Evolutionary conservation across 768 basidiomycete genomes (phyloP).

Genomic region (Pleurotus salmoneostramineus): DNA sequence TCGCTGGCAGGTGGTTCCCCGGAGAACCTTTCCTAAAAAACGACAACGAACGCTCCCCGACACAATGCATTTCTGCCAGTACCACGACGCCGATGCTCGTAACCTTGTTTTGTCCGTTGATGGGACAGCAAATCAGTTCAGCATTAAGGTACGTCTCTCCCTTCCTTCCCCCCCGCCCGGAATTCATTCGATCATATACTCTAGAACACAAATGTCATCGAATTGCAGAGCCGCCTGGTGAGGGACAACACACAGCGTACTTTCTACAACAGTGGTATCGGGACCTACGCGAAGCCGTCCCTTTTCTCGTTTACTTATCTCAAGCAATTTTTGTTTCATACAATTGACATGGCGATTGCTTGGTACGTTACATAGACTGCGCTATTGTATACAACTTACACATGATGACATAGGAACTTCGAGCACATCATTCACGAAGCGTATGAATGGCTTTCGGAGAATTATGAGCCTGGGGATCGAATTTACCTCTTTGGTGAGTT

Average conservation of each 20-base stretch:
- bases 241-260: background rate
- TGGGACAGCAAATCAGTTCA: too few species aligned
- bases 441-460: constrained; percentile 37
- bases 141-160: too few species aligned
- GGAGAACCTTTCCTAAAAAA: too few species aligned
- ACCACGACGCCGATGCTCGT: too few species aligned
- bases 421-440: constrained; percentile 26
- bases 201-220: background rate
- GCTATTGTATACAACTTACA: too few species aligned
- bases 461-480: constrained; percentile 29
- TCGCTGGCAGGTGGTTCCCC: too few species aligned
- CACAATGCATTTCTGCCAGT: too few species aligned
- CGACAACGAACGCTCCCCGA: too few species aligned
- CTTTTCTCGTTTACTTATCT: background rate
- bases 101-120: too few species aligned
- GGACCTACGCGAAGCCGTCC: background rate
- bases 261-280: constrained; percentile 12
- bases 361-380: constrained; percentile 2
- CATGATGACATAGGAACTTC: constrained; percentile 26
- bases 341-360: constrained; percentile 15
- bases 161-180: too few species aligned
- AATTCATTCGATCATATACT: too few species aligned
- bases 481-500: constrained; percentile 33
- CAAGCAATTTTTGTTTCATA: background rate
- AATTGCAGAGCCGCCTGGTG: constrained; percentile 3